Base-by-base conservation (phyloP, 768 basidiomycete species). In the Roridomyces roridus region DNA sequence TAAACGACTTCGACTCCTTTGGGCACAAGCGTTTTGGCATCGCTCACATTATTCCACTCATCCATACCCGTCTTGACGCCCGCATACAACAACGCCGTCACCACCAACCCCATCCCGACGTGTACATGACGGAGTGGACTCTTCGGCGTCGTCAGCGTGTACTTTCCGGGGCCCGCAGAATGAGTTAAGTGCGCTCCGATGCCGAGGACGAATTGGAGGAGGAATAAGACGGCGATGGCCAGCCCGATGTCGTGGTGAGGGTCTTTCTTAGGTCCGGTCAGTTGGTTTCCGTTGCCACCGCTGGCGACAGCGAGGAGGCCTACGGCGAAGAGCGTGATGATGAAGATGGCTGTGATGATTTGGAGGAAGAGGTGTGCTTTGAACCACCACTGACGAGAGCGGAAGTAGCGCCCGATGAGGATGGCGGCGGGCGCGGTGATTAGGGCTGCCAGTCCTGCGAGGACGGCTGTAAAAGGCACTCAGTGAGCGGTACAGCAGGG, bases 1-100 rank as follows among this genome's bases (percentile, higher is more conserved):
- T 59, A 60, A 3, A 41, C 25, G 35, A 60, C 44, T 6, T 39
- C 40, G 12, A 63, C 50, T 8, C 58, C 58, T 18, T 39, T 42
- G 14, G 62, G 62, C 0, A 63, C 62, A 28, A 43, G n/a, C 12
- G 62, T 63, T 2, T 26, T 42, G 42, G 35, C 56, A 43, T 63
- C 62, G 11, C 37, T 28, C 10, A 60, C 58, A 15, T 35, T 48
- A 18, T 63, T 43, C 62, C 62, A 63, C 47, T 63, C 62, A 39
- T 63, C 62, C 46, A 63, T 60, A 7, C 62, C 62, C 17, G 62
- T 63, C 31, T 63, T 60, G n/a, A 63, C 57, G 10, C 62, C 58
- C 7, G 62, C 58, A 40, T 63, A 63, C 34, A 63, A 20, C 21
- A 63, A 41, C 23, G 49, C 62, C 8, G 62, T 59, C 49, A 63